Conservation (phyloP, 108 stramenopile genomes). For the Discostella pseudostelligera region DNA sequence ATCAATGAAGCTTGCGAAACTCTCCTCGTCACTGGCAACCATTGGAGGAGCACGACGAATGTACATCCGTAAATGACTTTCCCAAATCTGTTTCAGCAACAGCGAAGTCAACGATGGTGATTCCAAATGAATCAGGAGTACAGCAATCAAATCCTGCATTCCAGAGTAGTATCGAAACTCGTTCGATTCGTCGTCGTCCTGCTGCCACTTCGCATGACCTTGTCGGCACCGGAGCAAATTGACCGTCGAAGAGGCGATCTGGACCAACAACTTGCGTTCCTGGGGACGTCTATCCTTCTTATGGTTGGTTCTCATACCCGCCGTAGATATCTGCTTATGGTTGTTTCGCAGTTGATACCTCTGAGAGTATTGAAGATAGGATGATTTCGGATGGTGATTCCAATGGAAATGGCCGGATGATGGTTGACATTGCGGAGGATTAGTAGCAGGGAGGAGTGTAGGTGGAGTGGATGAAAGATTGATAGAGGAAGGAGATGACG, state of each 20-base stretch:
- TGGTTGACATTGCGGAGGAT: background rate
- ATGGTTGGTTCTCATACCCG: background rate
- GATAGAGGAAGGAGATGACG: background rate
- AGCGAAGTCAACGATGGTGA: constrained; percentile 23
- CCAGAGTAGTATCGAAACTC: constrained; percentile 8
- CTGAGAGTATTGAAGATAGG: constrained; percentile 11
- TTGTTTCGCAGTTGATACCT: background rate
- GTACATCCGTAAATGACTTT: constrained; percentile 2
- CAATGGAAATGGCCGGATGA: background rate
- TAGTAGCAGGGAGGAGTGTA: background rate
- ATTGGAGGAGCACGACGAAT: background rate
- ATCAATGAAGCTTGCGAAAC: constrained; percentile 16
- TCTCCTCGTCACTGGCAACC: background rate
- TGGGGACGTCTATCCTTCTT: constrained; percentile 25
- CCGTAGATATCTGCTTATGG: background rate
- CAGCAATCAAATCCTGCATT: constrained; percentile 26
- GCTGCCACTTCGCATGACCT: background rate
- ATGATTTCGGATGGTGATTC: background rate
- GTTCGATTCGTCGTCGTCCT: background rate
- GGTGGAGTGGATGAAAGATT: background rate
- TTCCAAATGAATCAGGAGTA: constrained; percentile 25
- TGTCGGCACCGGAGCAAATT: constrained; percentile 5
- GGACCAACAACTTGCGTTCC: constrained; percentile 23
- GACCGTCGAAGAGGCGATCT: constrained; percentile 18
- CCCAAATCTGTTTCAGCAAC: background rate